These are phyloP conservation scores for Cryptococcus sp. DNA, from an alignment of 1,284 basidiomycete genomes.

Conservation along the genomic window DNA sequence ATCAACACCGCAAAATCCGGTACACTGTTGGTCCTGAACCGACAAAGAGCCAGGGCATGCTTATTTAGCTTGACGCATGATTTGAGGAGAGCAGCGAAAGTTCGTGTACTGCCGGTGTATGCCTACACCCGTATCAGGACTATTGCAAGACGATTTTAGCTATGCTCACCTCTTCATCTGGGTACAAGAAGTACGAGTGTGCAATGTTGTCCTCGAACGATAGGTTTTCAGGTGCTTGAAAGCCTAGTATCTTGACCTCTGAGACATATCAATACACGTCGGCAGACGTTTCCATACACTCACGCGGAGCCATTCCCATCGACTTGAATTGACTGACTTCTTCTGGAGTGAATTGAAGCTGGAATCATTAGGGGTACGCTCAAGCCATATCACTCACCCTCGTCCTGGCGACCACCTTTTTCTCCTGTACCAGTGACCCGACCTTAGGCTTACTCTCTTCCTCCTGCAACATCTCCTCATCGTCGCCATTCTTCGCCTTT, in stretches of 20 bases:
- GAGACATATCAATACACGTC: background rate
- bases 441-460: background rate
- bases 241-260: conserved; percentile 81
- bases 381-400: conserved; percentile 40
- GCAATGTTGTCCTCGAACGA: conserved; percentile 84
- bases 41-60: conserved; percentile 70
- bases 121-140: conserved; percentile 41
- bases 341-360: conserved; percentile 80
- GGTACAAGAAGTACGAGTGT: conserved; percentile 87
- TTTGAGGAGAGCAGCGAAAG: conserved; percentile 80
- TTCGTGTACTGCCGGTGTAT: conserved; percentile 84
- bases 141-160: background rate
- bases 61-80: conserved; percentile 77
- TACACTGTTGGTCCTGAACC: conserved; percentile 66
- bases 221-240: conserved; percentile 70
- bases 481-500: conserved; percentile 41
- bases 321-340: conserved; percentile 78
- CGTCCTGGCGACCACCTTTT: conserved; percentile 34
- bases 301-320: conserved; percentile 68
- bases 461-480: conserved; percentile 48
- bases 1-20: conserved; percentile 81
- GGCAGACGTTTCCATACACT: conserved; percentile 16
- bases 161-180: conserved; percentile 70
- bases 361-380: background rate
- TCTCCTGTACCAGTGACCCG: conserved; percentile 8